These are phyloP conservation scores for Gloeophyllum trabeum DNA, from an alignment of 768 basidiomycete genomes.

Conservation along the genomic window DNA sequence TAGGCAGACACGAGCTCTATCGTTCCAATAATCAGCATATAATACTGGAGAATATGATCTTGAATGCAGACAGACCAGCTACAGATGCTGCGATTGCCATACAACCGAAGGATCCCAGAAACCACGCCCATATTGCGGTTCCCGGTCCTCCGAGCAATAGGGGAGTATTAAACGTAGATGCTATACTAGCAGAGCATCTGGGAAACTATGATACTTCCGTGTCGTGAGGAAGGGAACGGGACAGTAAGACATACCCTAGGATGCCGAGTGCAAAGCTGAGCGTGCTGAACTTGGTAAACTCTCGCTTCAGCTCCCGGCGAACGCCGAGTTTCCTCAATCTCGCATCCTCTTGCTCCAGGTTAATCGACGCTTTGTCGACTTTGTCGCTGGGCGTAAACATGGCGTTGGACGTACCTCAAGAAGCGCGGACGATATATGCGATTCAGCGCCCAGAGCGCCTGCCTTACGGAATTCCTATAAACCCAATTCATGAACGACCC, in stretches of 20 bases:
- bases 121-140: conserved; percentile 25
- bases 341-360: conserved; percentile 3
- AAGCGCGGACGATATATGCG: too few species aligned
- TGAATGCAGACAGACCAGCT: neutral
- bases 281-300: conserved; percentile 29
- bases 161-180: conserved; percentile 25
- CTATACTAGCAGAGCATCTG: conserved; percentile 15
- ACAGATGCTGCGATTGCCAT: conserved; percentile 12
- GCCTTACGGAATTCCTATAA: too few species aligned
- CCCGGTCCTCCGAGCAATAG: conserved; percentile 24
- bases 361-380: neutral
- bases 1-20: conserved; percentile 25
- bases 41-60: too few species aligned
- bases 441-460: too few species aligned
- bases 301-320: conserved; percentile 14
- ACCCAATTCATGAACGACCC: too few species aligned
- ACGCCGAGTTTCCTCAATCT: conserved; percentile 2
- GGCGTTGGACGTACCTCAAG: too few species aligned
- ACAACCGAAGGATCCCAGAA: conserved; percentile 17
- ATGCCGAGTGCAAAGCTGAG: conserved; percentile 21
- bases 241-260: conserved; percentile 1
- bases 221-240: neutral
- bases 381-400: too few species aligned
- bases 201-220: conserved; percentile 20
- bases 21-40: too few species aligned